Base-by-base conservation (phyloP, 495 filamentous ascomycete species). In the Xylaria longipes region DNA sequence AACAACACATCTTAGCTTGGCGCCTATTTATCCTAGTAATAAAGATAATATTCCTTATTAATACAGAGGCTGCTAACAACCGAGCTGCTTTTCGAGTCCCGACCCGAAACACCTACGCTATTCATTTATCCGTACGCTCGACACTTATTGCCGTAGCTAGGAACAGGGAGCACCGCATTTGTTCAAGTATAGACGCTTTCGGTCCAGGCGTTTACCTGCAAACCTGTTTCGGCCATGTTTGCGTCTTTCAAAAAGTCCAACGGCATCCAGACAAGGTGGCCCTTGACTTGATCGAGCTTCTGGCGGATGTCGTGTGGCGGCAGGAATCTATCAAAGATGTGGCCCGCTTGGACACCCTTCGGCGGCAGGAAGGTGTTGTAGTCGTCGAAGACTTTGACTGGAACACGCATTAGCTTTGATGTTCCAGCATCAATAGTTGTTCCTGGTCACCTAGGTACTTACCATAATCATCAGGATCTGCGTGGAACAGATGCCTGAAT, bases 201-300 rank as follows among this genome's bases (percentile, higher is more conserved):
- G 0, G 84, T 86, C 78, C 80, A 85, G n/a, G 76, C 58, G 35
- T 86, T 86, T 3, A 86, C 80, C 74, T 85, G 84, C 68, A 86
- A 74, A 0, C 95, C 96, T 76, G 87, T 91, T 83, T 98, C 96
- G 0, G 94, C 95, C 95, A 98, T 96, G 73, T 91, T 86, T 0
- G 91, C 95, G 73, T 97, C 92, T 71, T 85, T 83, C 76, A 98
- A 80, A 76, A 97, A 98, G 50, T 95, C 89, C 73, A 98, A 76
- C 60, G 94, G 95, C 91, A 97, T 93, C 95, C 95, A 98, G 0
- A 99, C 94, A 35, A 99, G 79, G 84, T 98, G 96, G 0, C 95
- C 96, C 79, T 89, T 91, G 77, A 98, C 89, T 72, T 88, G 82
- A 76, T 93, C 91, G 41, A 99, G 83, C 80, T 94, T 93, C 76